phyloP scores from a whole-genome alignment of 1,139 yeast species.

The Scheffersomyces titani region DNA sequence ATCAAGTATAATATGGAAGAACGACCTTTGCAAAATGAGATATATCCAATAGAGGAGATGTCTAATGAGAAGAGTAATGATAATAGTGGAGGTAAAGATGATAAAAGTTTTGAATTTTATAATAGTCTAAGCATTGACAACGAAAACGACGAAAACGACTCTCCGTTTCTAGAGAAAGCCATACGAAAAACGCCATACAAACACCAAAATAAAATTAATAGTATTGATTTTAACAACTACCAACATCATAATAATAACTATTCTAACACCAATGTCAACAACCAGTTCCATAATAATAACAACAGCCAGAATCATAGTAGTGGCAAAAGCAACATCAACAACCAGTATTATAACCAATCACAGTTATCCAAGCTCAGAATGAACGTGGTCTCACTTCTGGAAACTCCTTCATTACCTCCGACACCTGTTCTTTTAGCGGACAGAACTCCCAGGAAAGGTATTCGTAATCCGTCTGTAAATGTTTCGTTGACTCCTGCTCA shows the following conservation, averaged over 20 bases:
- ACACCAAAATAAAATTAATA: slow-evolving; percentile 1
- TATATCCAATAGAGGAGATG: background rate
- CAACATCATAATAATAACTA: slow-evolving; percentile 2
- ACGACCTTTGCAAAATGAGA: background rate
- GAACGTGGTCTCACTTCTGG: background rate
- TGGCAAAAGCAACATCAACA: background rate
- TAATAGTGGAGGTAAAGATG: background rate
- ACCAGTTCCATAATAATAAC: background rate
- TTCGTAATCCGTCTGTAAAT: slow-evolving; percentile 36
- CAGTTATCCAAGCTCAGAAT: background rate
- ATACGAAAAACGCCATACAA: background rate
- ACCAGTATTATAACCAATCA: background rate
- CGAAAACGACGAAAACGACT: slow-evolving; percentile 13
- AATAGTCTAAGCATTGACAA: background rate
- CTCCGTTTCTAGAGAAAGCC: slow-evolving; percentile 18
- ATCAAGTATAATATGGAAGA: background rate
- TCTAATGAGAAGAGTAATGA: background rate
- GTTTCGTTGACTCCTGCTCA: slow-evolving; percentile 59
- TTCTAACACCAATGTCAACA: background rate
- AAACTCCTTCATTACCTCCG: background rate
- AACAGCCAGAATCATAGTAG: background rate
- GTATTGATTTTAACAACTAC: background rate
- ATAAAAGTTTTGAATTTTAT: background rate
- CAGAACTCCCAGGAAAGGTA: slow-evolving; percentile 12
- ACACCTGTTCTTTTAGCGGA: background rate